Percentiles rank a stretch among this genome's conserved stretches.
Conservation (phyloP, 2,329 filamentous ascomycete genomes). For the Exutisphaerella laricina region DNA sequence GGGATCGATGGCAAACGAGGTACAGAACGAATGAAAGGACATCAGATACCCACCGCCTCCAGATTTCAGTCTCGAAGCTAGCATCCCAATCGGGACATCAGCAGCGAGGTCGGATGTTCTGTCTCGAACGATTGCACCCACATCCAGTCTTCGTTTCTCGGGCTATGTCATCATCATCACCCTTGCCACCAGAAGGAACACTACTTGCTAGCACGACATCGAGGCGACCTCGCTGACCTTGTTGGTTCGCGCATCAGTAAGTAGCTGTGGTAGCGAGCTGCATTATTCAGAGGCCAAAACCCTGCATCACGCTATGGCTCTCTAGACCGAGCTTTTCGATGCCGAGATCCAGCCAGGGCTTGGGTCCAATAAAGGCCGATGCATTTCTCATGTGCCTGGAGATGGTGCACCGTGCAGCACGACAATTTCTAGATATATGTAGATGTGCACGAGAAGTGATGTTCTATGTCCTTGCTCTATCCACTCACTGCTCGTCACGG, state of each 20-base stretch:
- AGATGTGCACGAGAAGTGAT: too few relatives aligned
- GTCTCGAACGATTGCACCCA: not conserved
- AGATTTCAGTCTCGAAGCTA: slow-evolving; percentile 1
- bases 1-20: slow-evolving; percentile 1
- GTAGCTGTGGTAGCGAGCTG: not conserved
- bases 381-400: not conserved
- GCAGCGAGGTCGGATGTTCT: not conserved
- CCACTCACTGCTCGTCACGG: too few relatives aligned
- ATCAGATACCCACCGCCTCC: not conserved
- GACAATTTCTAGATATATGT: too few relatives aligned
- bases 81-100: not conserved
- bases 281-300: not conserved
- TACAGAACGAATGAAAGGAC: not conserved
- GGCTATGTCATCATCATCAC: not conserved
- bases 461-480: too few relatives aligned
- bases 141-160: not conserved
- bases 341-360: not conserved
- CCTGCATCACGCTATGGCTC: not conserved
- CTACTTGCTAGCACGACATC: too few relatives aligned
- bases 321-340: too few relatives aligned
- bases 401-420: too few relatives aligned
- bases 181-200: too few relatives aligned
- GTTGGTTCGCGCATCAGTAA: not conserved
- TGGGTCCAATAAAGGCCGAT: not conserved
- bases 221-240: not conserved